A percentile compares a stretch with the other conserved stretches of the same genome.
Conservation (phyloP, 139 green algal species). For the Chlamydomonas sp. region DNA sequence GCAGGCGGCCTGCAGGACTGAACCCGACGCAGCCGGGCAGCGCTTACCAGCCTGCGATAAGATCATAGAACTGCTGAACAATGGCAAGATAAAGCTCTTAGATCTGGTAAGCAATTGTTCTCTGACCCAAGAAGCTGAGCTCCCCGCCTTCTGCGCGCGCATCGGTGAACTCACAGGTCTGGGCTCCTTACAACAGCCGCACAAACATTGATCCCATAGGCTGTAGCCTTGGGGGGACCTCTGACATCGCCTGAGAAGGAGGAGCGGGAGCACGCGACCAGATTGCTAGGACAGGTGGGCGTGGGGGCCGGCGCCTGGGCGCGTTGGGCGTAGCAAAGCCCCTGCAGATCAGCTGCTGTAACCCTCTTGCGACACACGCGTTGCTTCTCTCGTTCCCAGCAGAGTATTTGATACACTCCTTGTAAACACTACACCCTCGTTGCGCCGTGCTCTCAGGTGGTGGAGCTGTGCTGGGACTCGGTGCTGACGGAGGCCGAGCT, state of each 20-base stretch:
- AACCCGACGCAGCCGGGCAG: too few relatives aligned
- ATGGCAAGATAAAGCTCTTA: too few relatives aligned
- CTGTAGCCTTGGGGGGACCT: not conserved
- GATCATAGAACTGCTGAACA: too few relatives aligned
- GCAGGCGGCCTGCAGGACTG: too few relatives aligned
- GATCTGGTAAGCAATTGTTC: too few relatives aligned
- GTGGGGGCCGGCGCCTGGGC: not conserved
- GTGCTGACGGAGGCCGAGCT: slow-evolving; percentile 4
- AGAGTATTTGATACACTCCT: too few relatives aligned
- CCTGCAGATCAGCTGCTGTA: not conserved
- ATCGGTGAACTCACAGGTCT: too few relatives aligned
- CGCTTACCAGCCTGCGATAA: too few relatives aligned
- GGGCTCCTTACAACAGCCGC: too few relatives aligned
- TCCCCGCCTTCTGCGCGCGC: too few relatives aligned
- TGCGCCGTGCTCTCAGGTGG: not conserved
- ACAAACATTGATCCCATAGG: not conserved
- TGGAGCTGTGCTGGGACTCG: not conserved
- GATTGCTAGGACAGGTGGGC: slow-evolving; percentile 22
- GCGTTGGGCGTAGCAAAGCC: not conserved
- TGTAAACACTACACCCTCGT: not conserved
- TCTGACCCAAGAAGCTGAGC: too few relatives aligned
- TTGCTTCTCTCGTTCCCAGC: not conserved
- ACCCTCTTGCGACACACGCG: not conserved
- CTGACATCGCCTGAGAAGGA: slow-evolving; percentile 32
- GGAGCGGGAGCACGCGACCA: slow-evolving; percentile 20